These are phyloP conservation scores for Lecanoromycetidae sp. DNA, from an alignment of 2,329 filamentous ascomycete genomes.

Conservation along the genomic window DNA sequence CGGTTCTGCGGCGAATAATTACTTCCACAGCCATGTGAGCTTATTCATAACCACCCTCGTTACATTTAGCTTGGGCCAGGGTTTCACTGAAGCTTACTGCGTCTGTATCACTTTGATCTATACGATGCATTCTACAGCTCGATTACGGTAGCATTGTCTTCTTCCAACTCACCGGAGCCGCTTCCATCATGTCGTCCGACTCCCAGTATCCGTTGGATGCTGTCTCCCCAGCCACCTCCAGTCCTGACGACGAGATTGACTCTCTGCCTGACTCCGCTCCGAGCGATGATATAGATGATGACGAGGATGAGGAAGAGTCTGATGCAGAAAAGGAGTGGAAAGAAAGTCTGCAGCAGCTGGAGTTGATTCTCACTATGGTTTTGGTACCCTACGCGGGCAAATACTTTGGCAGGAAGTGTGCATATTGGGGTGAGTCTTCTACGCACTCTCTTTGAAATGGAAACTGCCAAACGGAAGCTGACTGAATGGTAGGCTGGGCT, in stretches of 20 bases:
- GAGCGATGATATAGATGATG: constrained; percentile 14
- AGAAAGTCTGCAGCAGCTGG: constrained; percentile 82
- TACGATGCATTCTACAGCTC: background rate
- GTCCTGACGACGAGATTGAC: constrained; percentile 38
- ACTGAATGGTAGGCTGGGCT: constrained; percentile 59
- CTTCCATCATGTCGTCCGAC: constrained; percentile 14
- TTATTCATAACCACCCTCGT: no score
- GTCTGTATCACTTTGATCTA: no score
- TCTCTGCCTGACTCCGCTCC: constrained; percentile 45
- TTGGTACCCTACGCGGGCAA: constrained; percentile 89
- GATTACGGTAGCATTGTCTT: background rate
- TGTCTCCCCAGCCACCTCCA: constrained; percentile 34
- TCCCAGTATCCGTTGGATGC: constrained; percentile 34
- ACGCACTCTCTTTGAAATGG: background rate
- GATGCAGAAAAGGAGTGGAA: constrained; percentile 95
- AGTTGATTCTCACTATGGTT: constrained; percentile 87
- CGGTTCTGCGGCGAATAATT: no score
- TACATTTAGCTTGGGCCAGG: no score
- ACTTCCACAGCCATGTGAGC: no score
- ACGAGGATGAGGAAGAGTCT: constrained; percentile 3
- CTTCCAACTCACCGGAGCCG: background rate
- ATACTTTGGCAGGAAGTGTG: constrained; percentile 86
- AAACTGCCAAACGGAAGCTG: background rate
- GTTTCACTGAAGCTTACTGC: no score
- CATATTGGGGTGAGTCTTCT: constrained; percentile 72